These are phyloP conservation scores for Dioszegia aurantiaca DNA, from an alignment of 768 basidiomycete species.

Conservation along the genomic window DNA sequence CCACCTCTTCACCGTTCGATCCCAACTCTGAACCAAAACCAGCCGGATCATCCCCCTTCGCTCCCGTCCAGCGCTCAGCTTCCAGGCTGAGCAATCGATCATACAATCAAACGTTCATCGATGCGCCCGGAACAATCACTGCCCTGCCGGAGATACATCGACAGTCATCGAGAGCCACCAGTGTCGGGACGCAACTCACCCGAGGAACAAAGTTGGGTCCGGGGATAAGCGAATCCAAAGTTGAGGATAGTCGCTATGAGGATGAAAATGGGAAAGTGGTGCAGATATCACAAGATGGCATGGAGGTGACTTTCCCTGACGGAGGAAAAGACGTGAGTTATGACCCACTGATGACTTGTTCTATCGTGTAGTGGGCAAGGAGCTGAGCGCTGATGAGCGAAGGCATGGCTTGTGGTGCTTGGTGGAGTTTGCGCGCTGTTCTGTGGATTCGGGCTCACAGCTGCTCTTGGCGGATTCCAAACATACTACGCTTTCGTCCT, in stretches of 20 bases:
- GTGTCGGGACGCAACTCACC: neutral
- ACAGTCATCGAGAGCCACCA: conserved; percentile 12
- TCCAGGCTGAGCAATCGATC: conserved; percentile 13
- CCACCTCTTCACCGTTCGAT: neutral
- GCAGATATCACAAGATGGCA: conserved; percentile 19
- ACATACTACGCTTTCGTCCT: conserved; percentile 22
- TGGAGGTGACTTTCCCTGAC: conserved; percentile 27
- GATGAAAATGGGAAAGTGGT: conserved; percentile 13
- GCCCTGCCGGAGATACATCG: conserved; percentile 18
- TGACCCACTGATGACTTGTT: neutral
- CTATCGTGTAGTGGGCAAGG: no score
- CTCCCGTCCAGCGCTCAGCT: conserved; percentile 15
- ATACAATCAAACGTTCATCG: conserved; percentile 19
- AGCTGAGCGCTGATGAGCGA: conserved; percentile 1
- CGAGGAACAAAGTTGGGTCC: conserved; percentile 2
- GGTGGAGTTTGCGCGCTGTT: conserved; percentile 19
- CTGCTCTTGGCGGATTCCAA: conserved; percentile 29
- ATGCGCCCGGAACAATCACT: conserved; percentile 15
- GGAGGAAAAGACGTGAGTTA: conserved; percentile 22
- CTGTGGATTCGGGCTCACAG: conserved; percentile 22
- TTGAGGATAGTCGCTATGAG: conserved; percentile 9
- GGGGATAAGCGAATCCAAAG: neutral
- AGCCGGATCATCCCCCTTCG: conserved; percentile 1
- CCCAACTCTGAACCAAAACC: neutral
- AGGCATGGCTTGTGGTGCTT: conserved; percentile 23